Conservation (phyloP, 163 green algal species). For the Smithsoniella earleae region DNA sequence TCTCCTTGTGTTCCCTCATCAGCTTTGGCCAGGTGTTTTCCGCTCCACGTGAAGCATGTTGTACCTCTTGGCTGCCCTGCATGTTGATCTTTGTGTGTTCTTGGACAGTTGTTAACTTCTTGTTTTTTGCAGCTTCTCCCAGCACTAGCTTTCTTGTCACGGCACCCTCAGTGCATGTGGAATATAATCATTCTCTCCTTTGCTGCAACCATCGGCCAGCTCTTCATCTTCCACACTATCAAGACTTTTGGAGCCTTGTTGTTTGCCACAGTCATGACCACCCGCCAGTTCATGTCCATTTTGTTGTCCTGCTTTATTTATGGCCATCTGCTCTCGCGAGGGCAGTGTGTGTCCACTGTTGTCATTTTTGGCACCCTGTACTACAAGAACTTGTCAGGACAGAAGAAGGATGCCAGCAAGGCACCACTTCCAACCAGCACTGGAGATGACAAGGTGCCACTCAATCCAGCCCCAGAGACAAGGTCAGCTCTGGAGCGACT, state of each 20-base stretch:
- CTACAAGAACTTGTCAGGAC: constrained; percentile 44
- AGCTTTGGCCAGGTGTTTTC: neutral
- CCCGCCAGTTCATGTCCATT: constrained; percentile 90
- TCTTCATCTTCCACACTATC: constrained; percentile 96
- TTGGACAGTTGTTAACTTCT: no score
- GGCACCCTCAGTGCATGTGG: constrained; percentile 63
- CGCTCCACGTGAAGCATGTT: no score
- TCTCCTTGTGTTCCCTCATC: constrained; percentile 1
- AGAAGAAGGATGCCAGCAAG: constrained; percentile 5
- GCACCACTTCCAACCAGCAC: neutral
- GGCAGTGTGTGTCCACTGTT: constrained; percentile 56
- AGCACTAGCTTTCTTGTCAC: constrained; percentile 62
- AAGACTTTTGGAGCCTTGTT: constrained; percentile 75
- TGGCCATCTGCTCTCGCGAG: constrained; percentile 57
- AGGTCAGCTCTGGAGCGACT: constrained; percentile 14
- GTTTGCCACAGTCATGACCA: constrained; percentile 96
- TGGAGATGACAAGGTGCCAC: neutral
- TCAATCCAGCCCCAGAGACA: neutral
- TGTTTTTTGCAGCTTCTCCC: constrained; percentile 47
- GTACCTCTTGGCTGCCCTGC: no score
- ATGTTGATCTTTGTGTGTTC: neutral
- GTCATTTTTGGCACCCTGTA: constrained; percentile 58
- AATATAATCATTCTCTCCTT: constrained; percentile 69
- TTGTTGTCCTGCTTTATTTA: constrained; percentile 85
- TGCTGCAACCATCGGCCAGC: constrained; percentile 55